These are phyloP conservation scores for Amanita exitialis DNA, from an alignment of 768 basidiomycete genomes.

Conservation along the genomic window DNA sequence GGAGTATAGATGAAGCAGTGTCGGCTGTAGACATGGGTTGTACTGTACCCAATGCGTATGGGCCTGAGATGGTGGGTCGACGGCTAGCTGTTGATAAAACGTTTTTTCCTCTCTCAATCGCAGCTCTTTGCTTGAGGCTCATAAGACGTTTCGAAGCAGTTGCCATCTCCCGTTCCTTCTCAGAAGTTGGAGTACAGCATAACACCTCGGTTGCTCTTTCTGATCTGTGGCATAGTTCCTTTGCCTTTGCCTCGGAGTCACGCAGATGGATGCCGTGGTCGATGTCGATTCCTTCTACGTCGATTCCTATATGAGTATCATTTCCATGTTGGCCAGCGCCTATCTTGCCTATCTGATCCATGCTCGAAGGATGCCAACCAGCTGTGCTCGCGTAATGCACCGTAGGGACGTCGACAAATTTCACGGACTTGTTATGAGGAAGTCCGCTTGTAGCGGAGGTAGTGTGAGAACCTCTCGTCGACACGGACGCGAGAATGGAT, in stretches of 20 bases:
- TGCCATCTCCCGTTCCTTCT: constrained; percentile 15
- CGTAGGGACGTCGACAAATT: constrained; percentile 58
- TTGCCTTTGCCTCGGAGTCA: background rate
- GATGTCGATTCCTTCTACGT: constrained; percentile 28
- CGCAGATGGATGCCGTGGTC: constrained; percentile 13
- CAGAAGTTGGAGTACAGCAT: constrained; percentile 16
- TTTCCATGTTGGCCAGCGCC: background rate
- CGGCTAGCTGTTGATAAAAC: background rate
- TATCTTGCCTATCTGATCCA: constrained; percentile 9
- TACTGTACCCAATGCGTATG: constrained; percentile 31
- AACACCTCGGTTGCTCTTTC: constrained; percentile 15
- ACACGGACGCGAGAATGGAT: constrained; percentile 50
- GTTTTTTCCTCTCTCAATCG: background rate
- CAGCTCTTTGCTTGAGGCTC: constrained; percentile 17
- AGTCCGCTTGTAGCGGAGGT: background rate
- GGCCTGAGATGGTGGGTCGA: constrained; percentile 33
- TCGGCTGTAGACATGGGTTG: constrained; percentile 1
- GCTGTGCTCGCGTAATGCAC: constrained; percentile 36
- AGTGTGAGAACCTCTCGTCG: constrained; percentile 24
- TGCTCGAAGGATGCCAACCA: constrained; percentile 16
- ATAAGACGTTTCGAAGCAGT: constrained; percentile 25
- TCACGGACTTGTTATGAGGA: constrained; percentile 47
- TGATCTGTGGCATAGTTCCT: constrained; percentile 7
- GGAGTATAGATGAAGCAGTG: constrained; percentile 8
- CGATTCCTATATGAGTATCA: constrained; percentile 18